Conservation (phyloP, 1,139 yeast genomes). For the Blastobotrys ciferrii region DNA sequence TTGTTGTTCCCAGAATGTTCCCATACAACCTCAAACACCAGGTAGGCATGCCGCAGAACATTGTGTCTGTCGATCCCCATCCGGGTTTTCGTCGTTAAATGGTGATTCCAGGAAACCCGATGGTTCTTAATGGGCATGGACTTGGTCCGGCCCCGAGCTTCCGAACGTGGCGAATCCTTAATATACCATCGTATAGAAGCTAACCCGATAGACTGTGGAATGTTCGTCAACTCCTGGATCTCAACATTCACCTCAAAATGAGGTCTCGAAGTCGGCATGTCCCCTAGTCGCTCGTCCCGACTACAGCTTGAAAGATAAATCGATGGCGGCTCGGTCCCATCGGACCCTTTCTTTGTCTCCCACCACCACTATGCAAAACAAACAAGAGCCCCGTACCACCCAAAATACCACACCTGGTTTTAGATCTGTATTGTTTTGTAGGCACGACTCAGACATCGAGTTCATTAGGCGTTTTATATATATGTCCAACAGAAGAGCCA, state of each 20-base stretch:
- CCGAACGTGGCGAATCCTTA: constrained; percentile 44
- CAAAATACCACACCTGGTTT: too few relatives aligned
- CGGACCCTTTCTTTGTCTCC: too few relatives aligned
- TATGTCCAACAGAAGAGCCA: too few relatives aligned
- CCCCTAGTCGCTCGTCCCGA: not conserved
- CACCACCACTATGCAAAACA: too few relatives aligned
- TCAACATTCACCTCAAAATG: constrained; percentile 59
- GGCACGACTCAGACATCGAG: too few relatives aligned
- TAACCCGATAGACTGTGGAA: constrained; percentile 74
- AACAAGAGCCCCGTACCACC: too few relatives aligned
- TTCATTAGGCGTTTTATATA: too few relatives aligned
- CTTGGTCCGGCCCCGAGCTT: constrained; percentile 46
- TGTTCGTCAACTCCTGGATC: constrained; percentile 69
- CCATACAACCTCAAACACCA: constrained; percentile 41
- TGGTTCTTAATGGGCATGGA: constrained; percentile 48
- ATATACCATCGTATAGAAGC: constrained; percentile 64
- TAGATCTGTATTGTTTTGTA: too few relatives aligned
- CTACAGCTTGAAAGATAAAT: too few relatives aligned
- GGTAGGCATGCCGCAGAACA: constrained; percentile 29
- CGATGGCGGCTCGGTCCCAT: too few relatives aligned
- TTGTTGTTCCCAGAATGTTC: constrained; percentile 34
- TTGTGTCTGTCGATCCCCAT: constrained; percentile 41
- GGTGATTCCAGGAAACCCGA: constrained; percentile 49
- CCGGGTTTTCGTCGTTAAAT: constrained; percentile 40
- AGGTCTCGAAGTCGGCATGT: constrained; percentile 33